Conservation (phyloP, 495 filamentous ascomycete species). For the Penicillium flavigenum region DNA sequence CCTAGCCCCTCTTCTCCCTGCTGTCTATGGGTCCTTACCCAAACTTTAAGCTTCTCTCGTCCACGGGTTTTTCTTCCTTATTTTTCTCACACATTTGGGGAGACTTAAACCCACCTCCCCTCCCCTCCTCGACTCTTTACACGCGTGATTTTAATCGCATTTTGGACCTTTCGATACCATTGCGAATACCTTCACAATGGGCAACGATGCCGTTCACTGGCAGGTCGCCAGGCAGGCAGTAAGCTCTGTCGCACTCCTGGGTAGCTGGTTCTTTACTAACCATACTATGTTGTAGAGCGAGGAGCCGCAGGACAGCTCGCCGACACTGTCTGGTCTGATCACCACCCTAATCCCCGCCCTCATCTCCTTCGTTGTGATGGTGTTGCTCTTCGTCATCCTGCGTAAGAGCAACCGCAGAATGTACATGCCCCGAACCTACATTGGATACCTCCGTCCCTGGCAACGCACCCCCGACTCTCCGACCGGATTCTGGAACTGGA, state of each 20-base stretch:
- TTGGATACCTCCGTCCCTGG: slow-evolving; percentile 67
- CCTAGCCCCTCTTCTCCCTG: slow-evolving; percentile 22
- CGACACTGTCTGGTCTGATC: slow-evolving; percentile 58
- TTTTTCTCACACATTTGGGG: slow-evolving; percentile 11
- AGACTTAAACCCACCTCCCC: slow-evolving; percentile 1
- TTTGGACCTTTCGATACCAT: background rate
- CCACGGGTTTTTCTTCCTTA: slow-evolving; percentile 4
- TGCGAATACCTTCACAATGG: slow-evolving; percentile 27
- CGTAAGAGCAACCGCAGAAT: slow-evolving; percentile 68
- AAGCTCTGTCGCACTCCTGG: slow-evolving; percentile 9
- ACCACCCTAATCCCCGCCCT: slow-evolving; percentile 65
- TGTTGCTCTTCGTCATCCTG: slow-evolving; percentile 73
- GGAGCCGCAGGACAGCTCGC: slow-evolving; percentile 26
- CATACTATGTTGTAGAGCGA: slow-evolving; percentile 16
- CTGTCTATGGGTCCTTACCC: background rate
- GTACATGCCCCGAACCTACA: slow-evolving; percentile 87
- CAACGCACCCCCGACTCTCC: slow-evolving; percentile 68
- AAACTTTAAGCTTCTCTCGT: slow-evolving; percentile 22
- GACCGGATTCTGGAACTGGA: slow-evolving; percentile 71
- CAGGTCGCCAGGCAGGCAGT: slow-evolving; percentile 27
- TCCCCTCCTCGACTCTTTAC: background rate
- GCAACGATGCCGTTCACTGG: slow-evolving; percentile 30
- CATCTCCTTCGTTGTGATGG: slow-evolving; percentile 55
- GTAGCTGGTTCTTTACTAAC: slow-evolving; percentile 9
- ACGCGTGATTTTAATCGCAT: background rate